Base-by-base conservation (phyloP, 1,284 basidiomycete species). In the Ganoderma leucocontextum region DNA sequence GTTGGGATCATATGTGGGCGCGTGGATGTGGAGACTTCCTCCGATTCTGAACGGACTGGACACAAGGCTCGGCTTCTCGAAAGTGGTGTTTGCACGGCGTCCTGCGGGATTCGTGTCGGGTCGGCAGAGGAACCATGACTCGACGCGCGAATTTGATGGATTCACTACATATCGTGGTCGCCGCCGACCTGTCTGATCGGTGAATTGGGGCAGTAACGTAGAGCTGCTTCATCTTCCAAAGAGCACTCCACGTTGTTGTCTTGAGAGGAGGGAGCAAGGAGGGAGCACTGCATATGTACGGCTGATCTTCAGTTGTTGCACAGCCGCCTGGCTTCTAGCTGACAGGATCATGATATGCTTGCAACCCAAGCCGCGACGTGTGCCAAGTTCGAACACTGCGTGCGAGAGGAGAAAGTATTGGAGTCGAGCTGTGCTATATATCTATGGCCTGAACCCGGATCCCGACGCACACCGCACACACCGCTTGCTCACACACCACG, bases 31-130 rank as follows among this genome's bases (percentile, higher is more conserved):
- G 12, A 6, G 17, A 15, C 12, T 55, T 58, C 35, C 33, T 58
- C 35, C 60, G 41, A 61, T 35, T 29, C 33, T 25, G 42, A 49
- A 62, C 42, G 60, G 47, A 62, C 58, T 35, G 5, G 6, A 17
- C 19, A 58, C 8, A 33, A 1, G 33, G 29, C 17, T 6, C 17
- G 1, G 55, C 55, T 57, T 57, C 55, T 33, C 35, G 29, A 19
- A n/a, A 4, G 5, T 38, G 8, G 22, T 1, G 39, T 25, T 59
- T 61, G 59, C 36, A 62, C 60, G 65, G 65, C 35, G 22, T 44
- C 52, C 36, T 22, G 52, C 65, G 65, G 65, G 65, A 59, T 66
- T 25, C 62, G 58, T 67, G 66, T 52, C 36, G 9, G 42, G 61
- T 52, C 36, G 10, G 44, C 44, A 39, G 12, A 19, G 29, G 22